A percentile compares a stretch with the other conserved stretches of the same genome.
Evolutionary conservation across 225 moss, liverwort and hornwort species (phyloP).

Genomic region (Neckera pumila): DNA sequence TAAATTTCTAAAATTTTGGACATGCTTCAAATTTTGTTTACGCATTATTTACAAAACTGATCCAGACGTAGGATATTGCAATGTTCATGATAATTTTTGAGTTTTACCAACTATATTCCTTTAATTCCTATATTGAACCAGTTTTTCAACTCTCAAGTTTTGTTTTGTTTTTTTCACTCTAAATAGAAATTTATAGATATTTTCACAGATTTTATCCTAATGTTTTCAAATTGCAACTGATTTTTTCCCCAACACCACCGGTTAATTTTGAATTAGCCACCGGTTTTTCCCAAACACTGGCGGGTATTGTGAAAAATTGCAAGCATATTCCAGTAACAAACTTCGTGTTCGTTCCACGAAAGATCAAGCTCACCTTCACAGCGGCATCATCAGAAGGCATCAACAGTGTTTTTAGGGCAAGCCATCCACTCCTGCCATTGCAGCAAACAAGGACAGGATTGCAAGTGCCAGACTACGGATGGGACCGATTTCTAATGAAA

Average conservation of each 20-base stretch:
- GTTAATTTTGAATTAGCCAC: neutral
- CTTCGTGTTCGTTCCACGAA: neutral
- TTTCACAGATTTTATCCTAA: neutral
- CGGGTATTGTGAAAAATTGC: too few species aligned
- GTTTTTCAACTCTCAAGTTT: accelerated
- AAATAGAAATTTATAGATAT: neutral
- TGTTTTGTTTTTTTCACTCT: accelerated
- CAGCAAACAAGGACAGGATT: neutral
- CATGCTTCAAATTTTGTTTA: neutral
- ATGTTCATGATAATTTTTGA: neutral
- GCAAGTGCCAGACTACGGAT: neutral
- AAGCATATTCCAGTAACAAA: too few species aligned
- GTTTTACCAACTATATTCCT: neutral
- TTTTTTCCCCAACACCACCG: neutral
- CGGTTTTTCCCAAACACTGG: too few species aligned
- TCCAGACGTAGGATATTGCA: accelerated
- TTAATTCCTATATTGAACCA: neutral
- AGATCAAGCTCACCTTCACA: neutral
- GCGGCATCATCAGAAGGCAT: neutral
- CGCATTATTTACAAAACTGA: neutral
- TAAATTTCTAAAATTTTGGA: neutral
- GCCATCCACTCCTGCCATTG: neutral
- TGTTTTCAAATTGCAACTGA: neutral
- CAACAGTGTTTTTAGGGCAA: neutral
- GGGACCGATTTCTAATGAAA: neutral